Evolutionary conservation across 2,329 filamentous ascomycete species (phyloP).

Genomic region (Graphilbum sp.): DNA sequence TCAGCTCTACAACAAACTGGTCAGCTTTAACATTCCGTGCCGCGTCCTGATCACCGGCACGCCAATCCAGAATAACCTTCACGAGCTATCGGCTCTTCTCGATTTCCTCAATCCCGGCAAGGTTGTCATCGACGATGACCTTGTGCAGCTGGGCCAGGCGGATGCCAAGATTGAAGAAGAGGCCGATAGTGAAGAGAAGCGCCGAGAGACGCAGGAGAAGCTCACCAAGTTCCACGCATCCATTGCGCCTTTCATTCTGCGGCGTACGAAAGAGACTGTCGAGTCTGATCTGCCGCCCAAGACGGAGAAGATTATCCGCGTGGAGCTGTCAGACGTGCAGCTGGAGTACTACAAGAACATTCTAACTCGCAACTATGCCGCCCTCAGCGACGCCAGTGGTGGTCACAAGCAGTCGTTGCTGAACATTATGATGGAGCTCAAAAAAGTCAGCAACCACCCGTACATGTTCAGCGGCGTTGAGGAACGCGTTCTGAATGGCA

Average conservation of each 20-base stretch:
- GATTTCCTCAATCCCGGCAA: conserved; percentile 96
- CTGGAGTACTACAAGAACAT: conserved; percentile 99
- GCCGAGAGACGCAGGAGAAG: conserved; percentile 71
- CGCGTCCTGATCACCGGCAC: conserved; percentile 91
- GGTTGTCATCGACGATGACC: conserved; percentile 77
- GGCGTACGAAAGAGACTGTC: conserved; percentile 92
- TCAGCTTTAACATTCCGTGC: conserved; percentile 75
- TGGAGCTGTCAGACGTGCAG: conserved; percentile 91
- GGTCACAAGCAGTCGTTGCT: conserved; percentile 89
- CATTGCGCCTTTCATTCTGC: conserved; percentile 87
- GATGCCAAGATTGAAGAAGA: conserved; percentile 15
- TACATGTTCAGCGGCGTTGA: conserved; percentile 96
- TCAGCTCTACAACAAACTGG: conserved; percentile 72
- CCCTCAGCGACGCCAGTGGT: conserved; percentile 74
- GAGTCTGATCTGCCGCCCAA: conserved; percentile 94
- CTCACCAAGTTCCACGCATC: conserved; percentile 69
- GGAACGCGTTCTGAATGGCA: conserved; percentile 69
- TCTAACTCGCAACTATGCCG: conserved; percentile 86
- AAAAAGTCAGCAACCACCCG: conserved; percentile 97
- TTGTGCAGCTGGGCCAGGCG: conserved; percentile 53
- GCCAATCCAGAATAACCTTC: conserved; percentile 91
- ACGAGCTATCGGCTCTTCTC: conserved; percentile 79
- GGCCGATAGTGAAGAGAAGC: conserved; percentile 22
- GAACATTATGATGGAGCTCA: conserved; percentile 99
- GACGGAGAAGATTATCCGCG: conserved; percentile 96